Evolutionary conservation across 2,329 filamentous ascomycete species (phyloP).

Genomic region (Arthrobotrys musiformis): DNA sequence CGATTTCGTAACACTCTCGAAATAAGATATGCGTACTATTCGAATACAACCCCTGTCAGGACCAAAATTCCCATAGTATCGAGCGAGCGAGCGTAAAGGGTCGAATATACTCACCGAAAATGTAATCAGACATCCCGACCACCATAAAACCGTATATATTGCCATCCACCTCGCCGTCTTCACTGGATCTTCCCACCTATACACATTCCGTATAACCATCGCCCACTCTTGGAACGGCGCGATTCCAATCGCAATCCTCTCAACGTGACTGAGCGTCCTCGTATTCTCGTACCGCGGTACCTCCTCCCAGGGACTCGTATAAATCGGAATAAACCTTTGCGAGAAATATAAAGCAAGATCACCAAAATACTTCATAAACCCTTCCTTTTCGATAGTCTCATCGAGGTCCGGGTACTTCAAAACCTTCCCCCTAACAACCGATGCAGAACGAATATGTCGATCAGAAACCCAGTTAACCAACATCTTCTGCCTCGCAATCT

Average conservation of each 20-base stretch:
- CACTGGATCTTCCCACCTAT: slow-evolving; percentile 37
- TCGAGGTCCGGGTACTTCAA: not conserved
- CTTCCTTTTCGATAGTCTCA: slow-evolving; percentile 27
- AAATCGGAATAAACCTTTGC: slow-evolving; percentile 31
- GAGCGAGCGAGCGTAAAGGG: too few species aligned
- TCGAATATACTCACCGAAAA: slow-evolving; percentile 20
- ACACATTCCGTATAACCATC: slow-evolving; percentile 28
- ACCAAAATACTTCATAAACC: slow-evolving; percentile 21
- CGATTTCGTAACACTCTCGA: slow-evolving; percentile 31
- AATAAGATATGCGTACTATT: slow-evolving; percentile 42
- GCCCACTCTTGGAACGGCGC: slow-evolving; percentile 44
- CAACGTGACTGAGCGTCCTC: slow-evolving; percentile 24
- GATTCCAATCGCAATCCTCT: slow-evolving; percentile 30
- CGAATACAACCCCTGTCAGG: not conserved
- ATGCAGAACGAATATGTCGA: slow-evolving; percentile 35
- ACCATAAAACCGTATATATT: slow-evolving; percentile 30
- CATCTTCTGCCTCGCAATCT: slow-evolving; percentile 37
- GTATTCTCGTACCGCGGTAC: slow-evolving; percentile 25
- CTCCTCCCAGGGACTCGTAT: slow-evolving; percentile 38
- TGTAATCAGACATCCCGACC: slow-evolving; percentile 20
- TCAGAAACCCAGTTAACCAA: slow-evolving; percentile 46
- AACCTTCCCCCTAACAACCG: slow-evolving; percentile 7
- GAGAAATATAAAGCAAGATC: slow-evolving; percentile 33
- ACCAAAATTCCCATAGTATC: not conserved
- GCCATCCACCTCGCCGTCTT: slow-evolving; percentile 44